Percentiles rank a stretch among this genome's conserved stretches.
phyloP scores from a whole-genome alignment of 495 filamentous ascomycete genomes.

The Daldinia grandis region DNA sequence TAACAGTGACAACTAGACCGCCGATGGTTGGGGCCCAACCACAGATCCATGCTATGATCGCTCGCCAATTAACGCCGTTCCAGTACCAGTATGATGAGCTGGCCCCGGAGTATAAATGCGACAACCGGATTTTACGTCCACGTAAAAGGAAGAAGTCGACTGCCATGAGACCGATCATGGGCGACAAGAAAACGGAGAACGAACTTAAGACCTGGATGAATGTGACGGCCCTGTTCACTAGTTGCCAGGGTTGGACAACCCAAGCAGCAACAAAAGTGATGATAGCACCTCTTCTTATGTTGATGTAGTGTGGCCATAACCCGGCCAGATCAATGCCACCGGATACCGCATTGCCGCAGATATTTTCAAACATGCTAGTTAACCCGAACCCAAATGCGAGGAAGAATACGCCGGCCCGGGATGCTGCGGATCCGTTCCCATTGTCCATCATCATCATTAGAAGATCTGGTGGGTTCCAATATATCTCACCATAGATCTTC shows the following conservation, averaged over 20 bases:
- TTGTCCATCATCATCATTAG: conserved; percentile 41
- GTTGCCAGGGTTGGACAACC: conserved; percentile 60
- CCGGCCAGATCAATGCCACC: conserved; percentile 58
- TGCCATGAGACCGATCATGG: conserved; percentile 45
- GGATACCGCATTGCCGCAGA: conserved; percentile 43
- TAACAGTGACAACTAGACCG: conserved; percentile 45
- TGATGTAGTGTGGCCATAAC: conserved; percentile 58
- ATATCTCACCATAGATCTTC: conserved; percentile 52
- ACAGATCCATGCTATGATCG: conserved; percentile 46
- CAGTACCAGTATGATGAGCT: conserved; percentile 48
- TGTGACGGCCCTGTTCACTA: conserved; percentile 57
- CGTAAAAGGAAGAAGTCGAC: conserved; percentile 48
- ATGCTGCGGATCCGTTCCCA: conserved; percentile 42
- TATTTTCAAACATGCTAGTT: conserved; percentile 43
- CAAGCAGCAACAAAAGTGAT: conserved; percentile 53
- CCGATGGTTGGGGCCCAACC: conserved; percentile 49
- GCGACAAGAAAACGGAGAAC: conserved; percentile 60
- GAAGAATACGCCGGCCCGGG: conserved; percentile 50
- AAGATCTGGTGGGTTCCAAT: conserved; percentile 51
- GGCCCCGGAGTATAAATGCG: conserved; percentile 41
- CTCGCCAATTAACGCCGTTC: conserved; percentile 50
- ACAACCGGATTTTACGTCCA: conserved; percentile 43
- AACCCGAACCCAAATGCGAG: conserved; percentile 43
- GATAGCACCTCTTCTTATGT: conserved; percentile 58
- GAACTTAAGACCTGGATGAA: conserved; percentile 61